Conservation (phyloP, 768 basidiomycete genomes). For the Hericium rajendrae region DNA sequence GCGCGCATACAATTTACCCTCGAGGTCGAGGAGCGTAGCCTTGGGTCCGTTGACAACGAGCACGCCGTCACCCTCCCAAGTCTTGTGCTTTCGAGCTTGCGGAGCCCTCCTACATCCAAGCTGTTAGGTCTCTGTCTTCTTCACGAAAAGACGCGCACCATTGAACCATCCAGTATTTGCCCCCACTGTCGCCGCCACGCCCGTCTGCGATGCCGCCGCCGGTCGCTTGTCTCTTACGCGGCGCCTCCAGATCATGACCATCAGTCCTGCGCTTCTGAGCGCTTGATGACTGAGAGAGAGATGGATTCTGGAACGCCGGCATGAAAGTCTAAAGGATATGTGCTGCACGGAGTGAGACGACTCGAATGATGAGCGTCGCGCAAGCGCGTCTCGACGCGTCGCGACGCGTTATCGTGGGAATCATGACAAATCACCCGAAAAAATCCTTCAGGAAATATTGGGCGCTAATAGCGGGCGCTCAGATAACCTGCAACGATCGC, state of each 20-base stretch:
- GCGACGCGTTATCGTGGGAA: constrained; percentile 6
- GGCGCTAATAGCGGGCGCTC: background rate
- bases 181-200: constrained; percentile 14
- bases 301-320: constrained; percentile 9
- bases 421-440: background rate
- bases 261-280: constrained; percentile 17
- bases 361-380: background rate
- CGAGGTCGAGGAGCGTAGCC: constrained; percentile 47
- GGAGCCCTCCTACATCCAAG: constrained; percentile 43
- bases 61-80: constrained; percentile 82
- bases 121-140: background rate
- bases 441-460: background rate
- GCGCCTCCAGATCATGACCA: background rate
- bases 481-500: too few relatives aligned
- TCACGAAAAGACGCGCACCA: constrained; percentile 35
- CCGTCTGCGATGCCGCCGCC: background rate
- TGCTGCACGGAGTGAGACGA: background rate
- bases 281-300: background rate
- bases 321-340: background rate
- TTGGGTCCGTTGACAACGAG: constrained; percentile 36
- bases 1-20: constrained; percentile 51
- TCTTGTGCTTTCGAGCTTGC: constrained; percentile 78
- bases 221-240: constrained; percentile 3
- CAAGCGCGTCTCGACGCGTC: constrained; percentile 5
- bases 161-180: constrained; percentile 68